Evolutionary conservation across 1,139 yeast species (phyloP).

Genomic region (Suhomyces chickasaworum): DNA sequence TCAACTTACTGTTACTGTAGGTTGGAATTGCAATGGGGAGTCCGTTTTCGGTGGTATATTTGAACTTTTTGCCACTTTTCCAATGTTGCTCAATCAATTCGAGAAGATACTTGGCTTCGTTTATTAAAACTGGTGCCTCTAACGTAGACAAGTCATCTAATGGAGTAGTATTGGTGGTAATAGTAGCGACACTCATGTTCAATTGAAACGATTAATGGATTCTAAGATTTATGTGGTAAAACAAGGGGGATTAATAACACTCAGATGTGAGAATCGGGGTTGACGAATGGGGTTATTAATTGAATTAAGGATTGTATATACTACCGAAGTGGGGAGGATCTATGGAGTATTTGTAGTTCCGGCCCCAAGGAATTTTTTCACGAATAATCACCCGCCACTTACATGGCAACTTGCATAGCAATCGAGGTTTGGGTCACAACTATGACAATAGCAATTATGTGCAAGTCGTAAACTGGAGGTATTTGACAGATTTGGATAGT

Average conservation of each 20-base stretch:
- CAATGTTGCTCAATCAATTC: constrained; percentile 19
- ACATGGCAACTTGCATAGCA: constrained; percentile 1
- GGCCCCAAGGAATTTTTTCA: neutral
- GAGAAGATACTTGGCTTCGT: constrained; percentile 19
- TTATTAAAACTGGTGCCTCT: constrained; percentile 17
- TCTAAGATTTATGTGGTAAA: neutral
- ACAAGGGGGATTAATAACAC: neutral
- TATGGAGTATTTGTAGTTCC: neutral
- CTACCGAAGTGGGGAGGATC: neutral
- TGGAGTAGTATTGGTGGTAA: constrained; percentile 15
- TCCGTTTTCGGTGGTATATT: constrained; percentile 13
- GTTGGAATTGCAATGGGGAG: constrained; percentile 20
- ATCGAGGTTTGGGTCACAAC: constrained; percentile 1
- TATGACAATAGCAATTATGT: neutral
- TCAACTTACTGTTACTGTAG: constrained; percentile 19
- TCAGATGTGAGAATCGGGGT: neutral
- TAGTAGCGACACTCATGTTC: constrained; percentile 13
- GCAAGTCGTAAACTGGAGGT: neutral
- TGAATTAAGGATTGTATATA: neutral
- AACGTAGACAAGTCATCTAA: constrained; percentile 18
- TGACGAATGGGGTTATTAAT: neutral
- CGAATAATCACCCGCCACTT: neutral
- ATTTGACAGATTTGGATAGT: neutral
- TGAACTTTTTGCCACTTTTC: constrained; percentile 18
- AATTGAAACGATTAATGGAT: neutral